Percentiles rank a stretch among this genome's conserved stretches.
phyloP scores from a whole-genome alignment of 179 eudicot genomes.

The Beta corolliflora region DNA sequence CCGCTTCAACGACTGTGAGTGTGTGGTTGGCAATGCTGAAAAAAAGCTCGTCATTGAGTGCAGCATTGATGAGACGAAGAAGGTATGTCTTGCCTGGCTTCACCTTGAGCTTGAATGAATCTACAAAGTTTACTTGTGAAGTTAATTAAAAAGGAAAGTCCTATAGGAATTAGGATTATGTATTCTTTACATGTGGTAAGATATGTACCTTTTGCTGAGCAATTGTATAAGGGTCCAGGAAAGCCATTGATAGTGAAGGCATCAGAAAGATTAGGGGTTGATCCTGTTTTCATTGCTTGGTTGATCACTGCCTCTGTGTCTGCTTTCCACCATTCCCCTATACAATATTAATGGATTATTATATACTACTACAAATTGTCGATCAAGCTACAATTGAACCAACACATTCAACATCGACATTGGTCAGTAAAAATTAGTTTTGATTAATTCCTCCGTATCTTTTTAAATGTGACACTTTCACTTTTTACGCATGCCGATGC shows the following conservation, averaged over 20 bases:
- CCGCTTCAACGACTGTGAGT: conserved; percentile 62
- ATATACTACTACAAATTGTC: background rate
- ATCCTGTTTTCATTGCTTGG: conserved; percentile 55
- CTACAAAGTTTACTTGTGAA: conserved; percentile 31
- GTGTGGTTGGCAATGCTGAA: conserved; percentile 61
- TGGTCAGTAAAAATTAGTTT: too few relatives aligned
- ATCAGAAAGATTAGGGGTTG: conserved; percentile 62
- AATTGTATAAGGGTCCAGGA: conserved; percentile 59
- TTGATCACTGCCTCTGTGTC: conserved; percentile 50
- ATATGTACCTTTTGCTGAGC: conserved; percentile 52
- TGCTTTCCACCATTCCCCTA: conserved; percentile 52
- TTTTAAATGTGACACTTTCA: too few relatives aligned
- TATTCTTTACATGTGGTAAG: background rate
- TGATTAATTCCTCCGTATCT: too few relatives aligned
- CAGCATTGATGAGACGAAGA: conserved; percentile 68
- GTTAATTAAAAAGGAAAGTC: too few relatives aligned
- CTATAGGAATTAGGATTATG: conserved; percentile 33
- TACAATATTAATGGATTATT: background rate
- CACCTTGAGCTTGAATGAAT: conserved; percentile 50
- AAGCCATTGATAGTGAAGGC: conserved; percentile 68
- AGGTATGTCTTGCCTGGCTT: conserved; percentile 61
- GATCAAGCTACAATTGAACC: too few relatives aligned
- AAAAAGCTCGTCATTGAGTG: conserved; percentile 64
- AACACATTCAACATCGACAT: too few relatives aligned
- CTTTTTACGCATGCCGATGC: fast-evolving